These are phyloP conservation scores for Spraguea lophii DNA, from an alignment of 371 early-diverging fungal genomes.

Conservation along the genomic window DNA sequence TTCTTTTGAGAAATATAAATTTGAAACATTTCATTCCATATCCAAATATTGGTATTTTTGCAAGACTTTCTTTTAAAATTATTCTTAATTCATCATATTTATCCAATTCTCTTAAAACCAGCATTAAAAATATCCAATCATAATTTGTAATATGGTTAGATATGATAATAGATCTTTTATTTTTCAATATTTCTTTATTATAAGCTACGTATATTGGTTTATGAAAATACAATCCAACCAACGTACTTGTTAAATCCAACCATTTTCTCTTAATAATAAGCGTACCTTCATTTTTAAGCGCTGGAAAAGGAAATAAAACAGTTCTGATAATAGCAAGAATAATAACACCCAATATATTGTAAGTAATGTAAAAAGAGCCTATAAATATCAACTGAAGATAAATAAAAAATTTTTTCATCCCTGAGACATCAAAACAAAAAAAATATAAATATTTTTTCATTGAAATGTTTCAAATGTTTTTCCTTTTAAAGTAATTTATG, in stretches of 20 bases:
- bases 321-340: too few relatives aligned
- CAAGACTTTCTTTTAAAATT: constrained; percentile 27
- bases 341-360: too few relatives aligned
- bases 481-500: too few relatives aligned
- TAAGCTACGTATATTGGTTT: constrained; percentile 21
- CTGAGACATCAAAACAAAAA: too few relatives aligned
- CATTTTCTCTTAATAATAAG: neutral
- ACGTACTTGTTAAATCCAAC: constrained; percentile 14
- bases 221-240: constrained; percentile 17
- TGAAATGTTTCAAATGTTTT: too few relatives aligned
- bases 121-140: constrained; percentile 36
- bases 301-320: too few relatives aligned
- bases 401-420: too few relatives aligned
- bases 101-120: constrained; percentile 8
- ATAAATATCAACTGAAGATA: too few relatives aligned
- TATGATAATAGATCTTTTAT: constrained; percentile 20
- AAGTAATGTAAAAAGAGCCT: too few relatives aligned
- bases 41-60: constrained; percentile 29
- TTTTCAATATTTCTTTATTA: constrained; percentile 13
- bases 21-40: constrained; percentile 35
- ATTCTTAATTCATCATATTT: constrained; percentile 21
- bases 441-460: too few relatives aligned
- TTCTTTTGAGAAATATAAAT: constrained; percentile 38
- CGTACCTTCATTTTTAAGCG: too few relatives aligned
- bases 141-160: constrained; percentile 39